Evolutionary conservation across 805 yeast genomes (phyloP).

Genomic region (Candida ovalis): DNA sequence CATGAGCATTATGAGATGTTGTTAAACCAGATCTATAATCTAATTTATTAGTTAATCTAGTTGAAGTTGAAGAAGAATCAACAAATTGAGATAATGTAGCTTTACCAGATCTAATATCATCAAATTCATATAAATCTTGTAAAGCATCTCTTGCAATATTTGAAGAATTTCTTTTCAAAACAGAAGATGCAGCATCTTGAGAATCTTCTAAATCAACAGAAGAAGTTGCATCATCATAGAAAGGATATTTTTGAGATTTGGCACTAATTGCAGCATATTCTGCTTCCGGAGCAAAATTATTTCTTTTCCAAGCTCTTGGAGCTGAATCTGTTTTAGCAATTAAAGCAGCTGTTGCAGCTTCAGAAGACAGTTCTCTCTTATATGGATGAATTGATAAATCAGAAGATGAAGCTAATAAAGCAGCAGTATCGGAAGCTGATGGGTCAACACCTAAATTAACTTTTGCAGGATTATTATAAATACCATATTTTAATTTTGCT

Average conservation of each 20-base stretch:
- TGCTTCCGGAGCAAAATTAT: conserved; percentile 41
- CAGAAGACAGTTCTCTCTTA: conserved; percentile 54
- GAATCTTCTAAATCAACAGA: conserved; percentile 36
- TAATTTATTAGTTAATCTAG: conserved; percentile 11
- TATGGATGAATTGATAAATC: conserved; percentile 64
- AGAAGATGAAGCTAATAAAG: conserved; percentile 65
- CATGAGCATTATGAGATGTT: conserved; percentile 26
- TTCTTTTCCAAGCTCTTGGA: conserved; percentile 48
- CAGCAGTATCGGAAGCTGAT: conserved; percentile 73
- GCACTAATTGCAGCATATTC: conserved; percentile 41
- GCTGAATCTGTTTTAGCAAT: conserved; percentile 43
- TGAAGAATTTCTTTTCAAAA: conserved; percentile 28
- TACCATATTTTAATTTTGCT: conserved; percentile 68
- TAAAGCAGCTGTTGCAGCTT: conserved; percentile 65
- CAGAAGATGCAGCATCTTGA: conserved; percentile 41
- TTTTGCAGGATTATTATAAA: conserved; percentile 49
- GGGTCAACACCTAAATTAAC: conserved; percentile 60
- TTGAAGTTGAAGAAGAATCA: conserved; percentile 13
- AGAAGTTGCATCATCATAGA: conserved; percentile 18
- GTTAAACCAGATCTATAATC: conserved; percentile 26
- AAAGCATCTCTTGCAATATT: conserved; percentile 35
- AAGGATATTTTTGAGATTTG: conserved; percentile 31
- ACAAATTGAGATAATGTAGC: conserved; percentile 29
- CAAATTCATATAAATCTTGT: conserved; percentile 40
- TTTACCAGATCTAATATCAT: conserved; percentile 39